Base-by-base conservation (phyloP, 1,284 basidiomycete genomes). In the Tetrapyrgos nigripes region DNA sequence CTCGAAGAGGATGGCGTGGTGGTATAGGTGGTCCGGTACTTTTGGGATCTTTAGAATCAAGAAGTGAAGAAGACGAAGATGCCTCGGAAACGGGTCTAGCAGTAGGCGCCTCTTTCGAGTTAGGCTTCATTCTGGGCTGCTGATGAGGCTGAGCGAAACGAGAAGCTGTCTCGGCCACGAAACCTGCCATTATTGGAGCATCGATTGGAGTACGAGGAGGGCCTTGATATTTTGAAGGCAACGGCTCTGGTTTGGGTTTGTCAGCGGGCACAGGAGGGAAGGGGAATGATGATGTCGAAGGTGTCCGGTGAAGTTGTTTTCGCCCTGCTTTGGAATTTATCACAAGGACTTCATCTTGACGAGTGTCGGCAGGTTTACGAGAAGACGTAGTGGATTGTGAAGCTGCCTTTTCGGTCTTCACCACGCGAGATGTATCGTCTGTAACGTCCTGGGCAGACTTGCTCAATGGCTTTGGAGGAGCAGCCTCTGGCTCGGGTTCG, bases 1-100 rank as follows among this genome's bases (percentile, higher is more conserved):
- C 44, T 67, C 21, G 53, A 19, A 46, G 44, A 23, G 28, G 19
- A 31, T n/a, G 29, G 23, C 61, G 49, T 62, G 43, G 49, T 27
- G 48, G 45, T 8, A 49, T 21, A 11, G 23, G 46, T 40, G 29
- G 40, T 26, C 29, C 53, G 46, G 11, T 45, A 27, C 21, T 28
- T 45, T 23, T 8, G 31, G 8, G 8, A 14, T 8, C 31, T 33
- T 14, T 33, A 14, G 31, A 33, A 14, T n/a, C n/a, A n/a, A n/a
- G n/a, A n/a, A n/a, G n/a, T n/a, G n/a, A n/a, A n/a, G n/a, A n/a
- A n/a, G n/a, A n/a, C n/a, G n/a, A n/a, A n/a, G n/a, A n/a, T n/a
- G n/a, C n/a, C n/a, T n/a, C n/a, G n/a, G n/a, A n/a, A n/a, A n/a
- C n/a, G n/a, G n/a, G n/a, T n/a, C n/a, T n/a, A n/a, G n/a, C n/a